Percentiles rank a stretch among this genome's conserved stretches.
Evolutionary conservation across 352 stramenopile genomes (phyloP).

Genomic region (Phytophthora capsici): DNA sequence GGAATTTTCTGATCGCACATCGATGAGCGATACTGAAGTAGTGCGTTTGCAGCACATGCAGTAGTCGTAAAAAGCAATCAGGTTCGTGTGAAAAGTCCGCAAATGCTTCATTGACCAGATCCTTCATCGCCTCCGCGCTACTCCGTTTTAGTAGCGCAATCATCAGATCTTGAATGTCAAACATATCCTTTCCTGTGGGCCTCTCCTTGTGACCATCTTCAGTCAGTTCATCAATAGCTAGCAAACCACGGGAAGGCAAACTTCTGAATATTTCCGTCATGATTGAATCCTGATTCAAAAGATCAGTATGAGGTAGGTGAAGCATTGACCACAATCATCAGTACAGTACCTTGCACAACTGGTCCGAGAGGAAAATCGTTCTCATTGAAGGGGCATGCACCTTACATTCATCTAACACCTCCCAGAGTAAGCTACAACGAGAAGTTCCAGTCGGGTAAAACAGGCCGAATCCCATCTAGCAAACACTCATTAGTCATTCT

Average conservation of each 20-base stretch:
- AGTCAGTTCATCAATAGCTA: not conserved
- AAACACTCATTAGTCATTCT: not conserved
- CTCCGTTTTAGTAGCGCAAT: constrained; percentile 30
- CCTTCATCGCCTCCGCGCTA: constrained; percentile 24
- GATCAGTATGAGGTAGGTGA: not conserved
- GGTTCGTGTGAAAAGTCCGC: constrained; percentile 17
- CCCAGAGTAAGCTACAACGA: constrained; percentile 24
- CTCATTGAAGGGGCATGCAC: constrained; percentile 22
- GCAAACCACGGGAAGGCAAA: constrained; percentile 15
- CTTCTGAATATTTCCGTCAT: constrained; percentile 36
- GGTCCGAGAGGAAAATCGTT: constrained; percentile 31
- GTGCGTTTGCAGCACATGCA: constrained; percentile 52
- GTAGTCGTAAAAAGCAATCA: constrained; percentile 42
- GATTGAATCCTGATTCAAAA: constrained; percentile 23
- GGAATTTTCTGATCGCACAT: not conserved
- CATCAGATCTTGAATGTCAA: constrained; percentile 31
- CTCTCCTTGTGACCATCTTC: constrained; percentile 5
- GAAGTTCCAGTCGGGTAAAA: constrained; percentile 48
- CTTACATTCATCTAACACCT: constrained; percentile 27
- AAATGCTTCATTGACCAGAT: constrained; percentile 30
- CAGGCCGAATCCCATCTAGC: constrained; percentile 52
- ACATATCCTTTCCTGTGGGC: constrained; percentile 1
- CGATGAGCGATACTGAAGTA: constrained; percentile 41
- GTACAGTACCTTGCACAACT: constrained; percentile 30
- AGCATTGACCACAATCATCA: not conserved